phyloP scores from a whole-genome alignment of 1,139 yeast species.

The Lodderomyces parapsilosis region DNA sequence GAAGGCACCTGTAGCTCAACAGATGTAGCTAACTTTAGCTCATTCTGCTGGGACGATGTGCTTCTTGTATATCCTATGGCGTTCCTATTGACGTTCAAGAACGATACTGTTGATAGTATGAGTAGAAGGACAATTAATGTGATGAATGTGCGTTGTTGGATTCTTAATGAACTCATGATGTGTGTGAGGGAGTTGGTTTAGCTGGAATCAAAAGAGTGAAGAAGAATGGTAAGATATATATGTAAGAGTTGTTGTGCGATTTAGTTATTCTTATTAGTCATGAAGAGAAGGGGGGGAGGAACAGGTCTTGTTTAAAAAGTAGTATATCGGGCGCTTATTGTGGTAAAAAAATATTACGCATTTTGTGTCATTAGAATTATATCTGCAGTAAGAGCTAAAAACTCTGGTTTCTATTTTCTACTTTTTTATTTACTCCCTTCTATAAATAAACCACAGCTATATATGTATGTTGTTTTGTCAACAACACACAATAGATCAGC shows the following conservation, averaged over 20 bases:
- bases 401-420: not conserved
- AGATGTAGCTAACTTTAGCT: not conserved
- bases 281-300: not conserved
- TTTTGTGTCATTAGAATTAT: not conserved
- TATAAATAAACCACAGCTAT: no score
- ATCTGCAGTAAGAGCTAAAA: not conserved
- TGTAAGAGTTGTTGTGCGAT: not conserved
- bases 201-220: not conserved
- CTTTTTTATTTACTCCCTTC: not conserved
- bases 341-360: no score
- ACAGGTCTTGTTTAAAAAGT: no score
- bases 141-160: not conserved
- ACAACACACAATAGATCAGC: no score
- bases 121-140: not conserved
- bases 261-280: no score
- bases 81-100: not conserved
- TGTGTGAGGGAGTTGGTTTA: not conserved
- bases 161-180: not conserved
- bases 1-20: not conserved
- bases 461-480: no score
- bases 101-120: not conserved
- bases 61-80: not conserved
- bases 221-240: not conserved
- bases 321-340: not conserved
- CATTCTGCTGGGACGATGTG: not conserved